Percentiles rank a stretch among this genome's conserved stretches.
phyloP scores from a whole-genome alignment of 2,329 filamentous ascomycete genomes.

The Cytospora paraplurivora region DNA sequence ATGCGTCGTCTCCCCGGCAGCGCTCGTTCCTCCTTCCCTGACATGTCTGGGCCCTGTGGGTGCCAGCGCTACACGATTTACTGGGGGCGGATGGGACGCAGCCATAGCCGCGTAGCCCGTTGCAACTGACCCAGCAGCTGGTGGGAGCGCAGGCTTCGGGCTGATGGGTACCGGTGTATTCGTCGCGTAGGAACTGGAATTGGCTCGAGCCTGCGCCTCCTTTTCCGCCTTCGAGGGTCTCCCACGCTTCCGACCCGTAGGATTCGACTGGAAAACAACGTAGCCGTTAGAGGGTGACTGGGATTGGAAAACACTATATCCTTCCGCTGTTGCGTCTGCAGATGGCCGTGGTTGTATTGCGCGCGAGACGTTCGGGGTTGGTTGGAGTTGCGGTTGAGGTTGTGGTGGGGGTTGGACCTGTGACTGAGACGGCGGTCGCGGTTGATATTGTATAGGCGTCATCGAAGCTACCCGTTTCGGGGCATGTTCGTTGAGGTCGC shows the following conservation, averaged over 20 bases:
- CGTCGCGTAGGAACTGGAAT: conserved; percentile 29
- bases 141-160: conserved; percentile 25
- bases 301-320: conserved; percentile 24
- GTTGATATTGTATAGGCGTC: conserved; percentile 26
- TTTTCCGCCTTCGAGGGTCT: conserved; percentile 40
- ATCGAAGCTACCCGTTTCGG: conserved; percentile 37
- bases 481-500: conserved; percentile 37
- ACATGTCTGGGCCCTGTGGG: conserved; percentile 16
- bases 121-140: conserved; percentile 6
- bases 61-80: conserved; percentile 6
- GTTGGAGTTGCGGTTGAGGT: conserved; percentile 25
- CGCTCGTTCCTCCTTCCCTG: conserved; percentile 10
- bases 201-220: conserved; percentile 34
- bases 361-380: conserved; percentile 27
- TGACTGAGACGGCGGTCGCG: conserved; percentile 16
- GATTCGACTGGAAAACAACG: conserved; percentile 26
- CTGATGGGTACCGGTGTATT: conserved; percentile 33
- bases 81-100: neutral
- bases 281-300: conserved; percentile 28
- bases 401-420: conserved; percentile 18
- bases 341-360: conserved; percentile 39
- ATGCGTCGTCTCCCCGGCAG: conserved; percentile 11
- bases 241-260: conserved; percentile 37
- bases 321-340: conserved; percentile 30
- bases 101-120: conserved; percentile 4